These are phyloP conservation scores for Chlorella variabilis DNA, from an alignment of 163 green algal genomes.

Conservation along the genomic window DNA sequence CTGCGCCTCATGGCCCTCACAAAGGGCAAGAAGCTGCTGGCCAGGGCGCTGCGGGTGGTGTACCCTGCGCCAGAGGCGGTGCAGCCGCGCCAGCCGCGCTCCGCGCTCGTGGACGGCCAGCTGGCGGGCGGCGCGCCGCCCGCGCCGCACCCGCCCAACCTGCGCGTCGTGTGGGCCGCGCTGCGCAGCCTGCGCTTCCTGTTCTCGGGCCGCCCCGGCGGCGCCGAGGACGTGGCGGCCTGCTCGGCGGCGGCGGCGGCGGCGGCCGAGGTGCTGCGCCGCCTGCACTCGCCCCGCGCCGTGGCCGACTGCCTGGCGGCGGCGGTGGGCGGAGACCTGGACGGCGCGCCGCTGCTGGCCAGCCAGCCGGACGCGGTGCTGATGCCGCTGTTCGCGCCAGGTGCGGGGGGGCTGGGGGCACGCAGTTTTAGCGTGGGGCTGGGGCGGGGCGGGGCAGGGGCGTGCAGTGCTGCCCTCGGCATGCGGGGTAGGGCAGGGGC, in stretches of 20 bases:
- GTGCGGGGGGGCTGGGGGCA: background rate
- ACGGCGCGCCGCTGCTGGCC: background rate
- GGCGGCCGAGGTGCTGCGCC: slow-evolving; percentile 35
- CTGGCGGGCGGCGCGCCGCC: background rate
- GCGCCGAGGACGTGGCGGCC: slow-evolving; percentile 19
- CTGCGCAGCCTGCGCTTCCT: slow-evolving; percentile 70
- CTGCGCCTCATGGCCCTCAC: slow-evolving; percentile 74
- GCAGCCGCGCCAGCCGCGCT: background rate
- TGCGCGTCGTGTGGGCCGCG: slow-evolving; percentile 73
- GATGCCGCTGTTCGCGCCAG: slow-evolving; percentile 69
- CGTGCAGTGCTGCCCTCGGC: too few relatives aligned
- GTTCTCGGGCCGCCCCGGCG: slow-evolving; percentile 45
- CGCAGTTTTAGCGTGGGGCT: background rate
- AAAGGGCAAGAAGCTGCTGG: slow-evolving; percentile 83
- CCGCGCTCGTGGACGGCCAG: background rate
- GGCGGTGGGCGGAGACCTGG: slow-evolving; percentile 55
- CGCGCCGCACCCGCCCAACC: slow-evolving; percentile 41
- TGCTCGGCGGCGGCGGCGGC: slow-evolving; percentile 38
- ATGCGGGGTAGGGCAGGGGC: too few relatives aligned
- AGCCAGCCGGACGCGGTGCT: slow-evolving; percentile 40
- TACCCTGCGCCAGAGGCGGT: slow-evolving; percentile 53
- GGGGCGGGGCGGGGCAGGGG: too few relatives aligned
- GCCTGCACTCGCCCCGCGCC: slow-evolving; percentile 46
- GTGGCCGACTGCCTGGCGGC: slow-evolving; percentile 54
- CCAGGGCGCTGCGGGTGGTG: slow-evolving; percentile 65